phyloP scores from a whole-genome alignment of 2,329 filamentous ascomycete genomes.

The Trichoderma sp. region DNA sequence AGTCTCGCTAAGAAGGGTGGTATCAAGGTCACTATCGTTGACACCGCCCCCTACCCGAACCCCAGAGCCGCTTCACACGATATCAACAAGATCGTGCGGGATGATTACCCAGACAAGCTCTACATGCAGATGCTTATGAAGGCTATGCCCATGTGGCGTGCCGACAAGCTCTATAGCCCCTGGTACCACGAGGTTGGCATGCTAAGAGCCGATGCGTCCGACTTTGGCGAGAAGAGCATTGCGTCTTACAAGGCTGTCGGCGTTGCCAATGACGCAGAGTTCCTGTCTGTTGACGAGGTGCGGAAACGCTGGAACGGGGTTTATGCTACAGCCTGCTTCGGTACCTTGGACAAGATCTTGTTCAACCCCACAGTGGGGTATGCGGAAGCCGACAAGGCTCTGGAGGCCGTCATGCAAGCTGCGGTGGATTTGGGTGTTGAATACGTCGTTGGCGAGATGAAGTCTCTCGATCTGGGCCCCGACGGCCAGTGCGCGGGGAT shows the following conservation, averaged over 20 bases:
- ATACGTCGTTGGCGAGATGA: conserved; percentile 57
- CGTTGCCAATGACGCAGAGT: conserved; percentile 46
- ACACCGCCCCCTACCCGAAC: conserved; percentile 44
- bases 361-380: conserved; percentile 64
- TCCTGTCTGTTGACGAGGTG: conserved; percentile 55
- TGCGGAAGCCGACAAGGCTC: conserved; percentile 60
- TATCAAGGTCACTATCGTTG: conserved; percentile 43
- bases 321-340: conserved; percentile 61
- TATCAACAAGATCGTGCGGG: conserved; percentile 50
- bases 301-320: conserved; percentile 59
- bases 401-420: conserved; percentile 57
- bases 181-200: conserved; percentile 64
- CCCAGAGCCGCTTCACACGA: conserved; percentile 52
- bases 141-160: conserved; percentile 47
- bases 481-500: conserved; percentile 55
- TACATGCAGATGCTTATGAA: conserved; percentile 48
- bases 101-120: conserved; percentile 47
- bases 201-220: conserved; percentile 47
- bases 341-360: conserved; percentile 57
- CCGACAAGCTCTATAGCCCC: conserved; percentile 54
- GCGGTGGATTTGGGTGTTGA: conserved; percentile 58
- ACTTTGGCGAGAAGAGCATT: conserved; percentile 52
- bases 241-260: conserved; percentile 43
- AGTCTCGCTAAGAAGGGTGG: conserved; percentile 39
- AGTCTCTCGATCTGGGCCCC: conserved; percentile 51